Evolutionary conservation across 106 monocot genomes (phyloP).

Genomic region (Vanilla planifolia): DNA sequence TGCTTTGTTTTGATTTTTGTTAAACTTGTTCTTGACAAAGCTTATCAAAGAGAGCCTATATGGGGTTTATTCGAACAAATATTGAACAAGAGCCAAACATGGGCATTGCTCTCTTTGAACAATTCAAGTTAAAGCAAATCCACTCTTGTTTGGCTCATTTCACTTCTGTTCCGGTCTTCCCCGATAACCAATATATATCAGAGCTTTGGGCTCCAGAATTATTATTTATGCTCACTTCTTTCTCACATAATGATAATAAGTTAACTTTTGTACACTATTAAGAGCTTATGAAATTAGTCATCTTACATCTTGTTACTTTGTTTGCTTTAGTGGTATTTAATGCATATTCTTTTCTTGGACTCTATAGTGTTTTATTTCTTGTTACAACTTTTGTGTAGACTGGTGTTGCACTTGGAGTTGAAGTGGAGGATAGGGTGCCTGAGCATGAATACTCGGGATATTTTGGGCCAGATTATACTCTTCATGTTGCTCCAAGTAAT

Average conservation of each 20-base stretch:
- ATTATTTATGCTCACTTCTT: neutral
- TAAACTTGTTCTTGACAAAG: too few relatives aligned
- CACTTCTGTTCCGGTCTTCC: neutral
- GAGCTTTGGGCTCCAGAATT: too few relatives aligned
- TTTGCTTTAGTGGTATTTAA: neutral
- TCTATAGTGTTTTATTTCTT: neutral
- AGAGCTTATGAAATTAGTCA: neutral
- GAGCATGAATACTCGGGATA: constrained; percentile 30
- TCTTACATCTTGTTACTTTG: neutral
- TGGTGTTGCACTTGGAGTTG: constrained; percentile 23
- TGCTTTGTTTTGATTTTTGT: too few relatives aligned
- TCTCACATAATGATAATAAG: neutral
- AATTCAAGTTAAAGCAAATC: too few relatives aligned
- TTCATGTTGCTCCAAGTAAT: constrained; percentile 31
- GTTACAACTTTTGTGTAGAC: constrained; percentile 11
- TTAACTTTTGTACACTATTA: neutral
- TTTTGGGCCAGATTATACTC: constrained; percentile 27
- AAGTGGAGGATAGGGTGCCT: constrained; percentile 14
- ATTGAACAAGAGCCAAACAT: too few relatives aligned
- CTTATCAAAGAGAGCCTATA: too few relatives aligned
- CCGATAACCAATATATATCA: neutral
- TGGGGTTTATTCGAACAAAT: too few relatives aligned
- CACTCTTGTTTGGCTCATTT: neutral
- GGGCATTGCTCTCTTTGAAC: too few relatives aligned
- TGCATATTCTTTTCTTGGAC: neutral